Conservation (phyloP, 2,329 filamentous ascomycete species). For the Sclerotiophoma versabilis region DNA sequence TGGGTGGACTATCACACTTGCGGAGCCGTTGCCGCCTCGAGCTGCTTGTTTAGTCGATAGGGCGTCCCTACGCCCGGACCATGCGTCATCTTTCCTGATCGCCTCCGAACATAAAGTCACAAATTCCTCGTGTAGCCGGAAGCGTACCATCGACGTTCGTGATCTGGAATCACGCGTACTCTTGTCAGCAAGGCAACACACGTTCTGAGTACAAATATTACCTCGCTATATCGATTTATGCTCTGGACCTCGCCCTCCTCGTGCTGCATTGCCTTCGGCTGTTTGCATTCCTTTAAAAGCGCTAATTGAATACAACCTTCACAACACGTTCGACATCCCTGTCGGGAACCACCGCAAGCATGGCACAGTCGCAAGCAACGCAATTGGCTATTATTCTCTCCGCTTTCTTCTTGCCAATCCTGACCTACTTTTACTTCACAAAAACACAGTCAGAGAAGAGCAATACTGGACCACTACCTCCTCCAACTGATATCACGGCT, state of each 20-base stretch:
- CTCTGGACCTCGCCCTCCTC: background rate
- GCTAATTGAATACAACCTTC: constrained; percentile 1
- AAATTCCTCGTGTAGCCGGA: constrained; percentile 1
- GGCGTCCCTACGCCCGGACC: constrained; percentile 7
- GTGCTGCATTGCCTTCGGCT: background rate
- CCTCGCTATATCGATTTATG: constrained; percentile 6
- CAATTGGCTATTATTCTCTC: constrained; percentile 36
- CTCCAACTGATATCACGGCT: constrained; percentile 52
- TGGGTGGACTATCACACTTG: background rate
- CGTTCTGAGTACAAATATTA: constrained; percentile 10
- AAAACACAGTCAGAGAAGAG: constrained; percentile 19
- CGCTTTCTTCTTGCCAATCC: constrained; percentile 39
- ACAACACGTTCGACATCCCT: background rate
- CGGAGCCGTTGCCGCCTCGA: constrained; percentile 6
- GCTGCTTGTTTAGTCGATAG: constrained; percentile 1
- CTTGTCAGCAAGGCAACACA: constrained; percentile 3
- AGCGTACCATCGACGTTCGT: background rate
- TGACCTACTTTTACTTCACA: constrained; percentile 40
- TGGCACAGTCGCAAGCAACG: constrained; percentile 35
- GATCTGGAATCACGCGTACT: constrained; percentile 2
- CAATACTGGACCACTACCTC: constrained; percentile 39
- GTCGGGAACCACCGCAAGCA: constrained; percentile 11
- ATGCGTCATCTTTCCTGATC: constrained; percentile 12
- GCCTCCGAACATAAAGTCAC: background rate
- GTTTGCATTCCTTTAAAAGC: constrained; percentile 16